Evolutionary conservation across 805 yeast species (phyloP).

Genomic region (Candida chauliodis): DNA sequence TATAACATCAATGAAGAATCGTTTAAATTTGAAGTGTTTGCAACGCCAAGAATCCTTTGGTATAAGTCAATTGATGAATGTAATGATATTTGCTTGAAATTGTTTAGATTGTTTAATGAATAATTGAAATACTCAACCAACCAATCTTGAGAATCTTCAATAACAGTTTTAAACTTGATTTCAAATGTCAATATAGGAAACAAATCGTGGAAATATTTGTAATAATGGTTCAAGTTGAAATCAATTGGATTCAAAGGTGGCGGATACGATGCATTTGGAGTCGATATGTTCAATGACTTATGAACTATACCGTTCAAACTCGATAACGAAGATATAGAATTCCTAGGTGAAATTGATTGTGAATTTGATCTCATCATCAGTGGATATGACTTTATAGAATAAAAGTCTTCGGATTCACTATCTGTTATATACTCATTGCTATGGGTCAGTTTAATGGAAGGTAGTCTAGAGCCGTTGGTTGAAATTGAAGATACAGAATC

Average conservation of each 20-base stretch:
- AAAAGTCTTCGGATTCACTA: slow-evolving; percentile 31
- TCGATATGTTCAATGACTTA: slow-evolving; percentile 11
- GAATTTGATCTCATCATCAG: slow-evolving; percentile 13
- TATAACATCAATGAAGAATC: slow-evolving; percentile 26
- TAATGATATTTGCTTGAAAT: slow-evolving; percentile 30
- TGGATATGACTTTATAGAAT: slow-evolving; percentile 17
- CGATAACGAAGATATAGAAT: slow-evolving; percentile 28
- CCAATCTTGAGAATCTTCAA: slow-evolving; percentile 19
- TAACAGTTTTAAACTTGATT: slow-evolving; percentile 20
- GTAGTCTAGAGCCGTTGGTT: slow-evolving; percentile 34
- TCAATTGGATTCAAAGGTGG: slow-evolving; percentile 20
- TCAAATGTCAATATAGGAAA: slow-evolving; percentile 46
- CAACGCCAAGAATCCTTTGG: slow-evolving; percentile 23
- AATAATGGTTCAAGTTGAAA: slow-evolving; percentile 37
- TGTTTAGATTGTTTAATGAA: slow-evolving; percentile 36
- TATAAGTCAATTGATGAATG: slow-evolving; percentile 33
- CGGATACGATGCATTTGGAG: slow-evolving; percentile 5
- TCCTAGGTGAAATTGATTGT: slow-evolving; percentile 27
- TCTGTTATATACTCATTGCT: slow-evolving; percentile 27
- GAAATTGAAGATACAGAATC: slow-evolving; percentile 50
- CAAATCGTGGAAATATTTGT: slow-evolving; percentile 38
- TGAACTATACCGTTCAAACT: slow-evolving; percentile 29
- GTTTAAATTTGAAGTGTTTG: slow-evolving; percentile 10
- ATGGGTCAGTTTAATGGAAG: slow-evolving; percentile 25
- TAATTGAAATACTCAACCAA: slow-evolving; percentile 41